Evolutionary conservation across 805 yeast genomes (phyloP).

Genomic region (Starmerella powellii): DNA sequence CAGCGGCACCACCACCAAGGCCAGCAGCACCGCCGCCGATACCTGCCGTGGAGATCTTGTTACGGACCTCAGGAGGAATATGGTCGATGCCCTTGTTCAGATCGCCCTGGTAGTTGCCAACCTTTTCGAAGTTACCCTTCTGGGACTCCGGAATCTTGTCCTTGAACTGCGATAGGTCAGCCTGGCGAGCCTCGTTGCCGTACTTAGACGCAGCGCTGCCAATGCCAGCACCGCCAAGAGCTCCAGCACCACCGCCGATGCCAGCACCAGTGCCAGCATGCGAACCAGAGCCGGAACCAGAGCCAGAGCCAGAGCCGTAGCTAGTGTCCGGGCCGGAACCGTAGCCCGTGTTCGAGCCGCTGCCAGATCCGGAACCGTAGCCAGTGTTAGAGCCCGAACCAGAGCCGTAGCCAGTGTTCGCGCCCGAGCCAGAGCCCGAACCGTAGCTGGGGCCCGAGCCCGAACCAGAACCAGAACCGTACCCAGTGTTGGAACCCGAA

Average conservation of each 20-base stretch:
- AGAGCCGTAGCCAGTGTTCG: constrained; percentile 1
- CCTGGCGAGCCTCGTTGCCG: background rate
- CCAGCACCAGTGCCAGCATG: constrained; percentile 19
- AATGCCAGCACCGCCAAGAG: constrained; percentile 12
- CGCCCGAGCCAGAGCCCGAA: background rate
- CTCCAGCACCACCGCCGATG: constrained; percentile 5
- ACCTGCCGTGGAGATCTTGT: constrained; percentile 11
- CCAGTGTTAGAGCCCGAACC: background rate
- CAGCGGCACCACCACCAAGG: constrained; percentile 3
- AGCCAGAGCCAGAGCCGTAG: constrained; percentile 7
- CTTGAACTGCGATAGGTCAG: constrained; percentile 4
- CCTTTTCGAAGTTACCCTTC: constrained; percentile 9
- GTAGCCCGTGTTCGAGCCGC: constrained; percentile 1
- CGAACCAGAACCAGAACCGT: constrained; percentile 1
- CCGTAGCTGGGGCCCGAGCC: background rate
- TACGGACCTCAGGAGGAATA: constrained; percentile 4
- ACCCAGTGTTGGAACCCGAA: constrained; percentile 2
- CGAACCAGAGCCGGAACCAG: constrained; percentile 11
- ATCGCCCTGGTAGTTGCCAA: constrained; percentile 5
- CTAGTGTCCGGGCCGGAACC: background rate
- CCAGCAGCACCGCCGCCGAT: constrained; percentile 5
- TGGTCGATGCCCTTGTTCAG: constrained; percentile 1
- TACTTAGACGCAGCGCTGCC: constrained; percentile 9
- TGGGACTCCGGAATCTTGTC: constrained; percentile 3
- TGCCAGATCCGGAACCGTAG: background rate